Conservation (phyloP, 441 rosid genomes). For the Populus tomentosa region DNA sequence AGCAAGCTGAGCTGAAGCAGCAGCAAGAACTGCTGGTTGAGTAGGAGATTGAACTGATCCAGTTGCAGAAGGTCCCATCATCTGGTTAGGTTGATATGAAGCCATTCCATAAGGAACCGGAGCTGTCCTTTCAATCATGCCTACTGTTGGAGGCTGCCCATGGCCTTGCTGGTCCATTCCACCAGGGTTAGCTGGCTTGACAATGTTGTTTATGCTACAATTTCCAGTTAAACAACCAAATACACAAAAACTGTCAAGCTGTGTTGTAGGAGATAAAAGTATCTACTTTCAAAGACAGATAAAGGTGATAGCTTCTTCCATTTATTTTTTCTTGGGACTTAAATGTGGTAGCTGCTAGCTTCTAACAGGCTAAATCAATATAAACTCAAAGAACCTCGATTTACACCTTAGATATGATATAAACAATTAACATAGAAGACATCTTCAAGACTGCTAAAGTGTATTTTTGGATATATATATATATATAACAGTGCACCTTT, state of each 20-base stretch:
- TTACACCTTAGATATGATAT: neutral
- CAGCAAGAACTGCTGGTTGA: slow-evolving; percentile 1
- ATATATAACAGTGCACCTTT: too few relatives aligned
- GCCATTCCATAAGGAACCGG: slow-evolving; percentile 9
- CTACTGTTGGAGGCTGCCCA: slow-evolving; percentile 1
- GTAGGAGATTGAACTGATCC: slow-evolving; percentile 9
- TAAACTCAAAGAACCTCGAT: neutral
- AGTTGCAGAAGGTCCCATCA: slow-evolving; percentile 14
- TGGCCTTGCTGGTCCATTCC: slow-evolving; percentile 18
- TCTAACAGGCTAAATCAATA: too few relatives aligned
- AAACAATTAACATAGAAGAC: neutral
- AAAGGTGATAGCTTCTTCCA: neutral
- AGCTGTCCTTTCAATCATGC: slow-evolving; percentile 6
- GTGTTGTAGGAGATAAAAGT: neutral
- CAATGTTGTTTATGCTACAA: neutral
- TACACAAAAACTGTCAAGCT: neutral
- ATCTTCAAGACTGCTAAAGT: neutral
- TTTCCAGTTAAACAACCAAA: neutral
- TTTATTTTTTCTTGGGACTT: too few relatives aligned
- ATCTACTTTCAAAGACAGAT: neutral
- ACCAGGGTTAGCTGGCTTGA: neutral
- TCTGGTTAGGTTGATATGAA: slow-evolving; percentile 16
- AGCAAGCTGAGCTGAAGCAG: slow-evolving; percentile 13
- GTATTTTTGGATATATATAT: too few relatives aligned
- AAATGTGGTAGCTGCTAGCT: too few relatives aligned